phyloP scores from a whole-genome alignment of 2,329 filamentous ascomycete genomes.

The Trichophyton benhamiae region DNA sequence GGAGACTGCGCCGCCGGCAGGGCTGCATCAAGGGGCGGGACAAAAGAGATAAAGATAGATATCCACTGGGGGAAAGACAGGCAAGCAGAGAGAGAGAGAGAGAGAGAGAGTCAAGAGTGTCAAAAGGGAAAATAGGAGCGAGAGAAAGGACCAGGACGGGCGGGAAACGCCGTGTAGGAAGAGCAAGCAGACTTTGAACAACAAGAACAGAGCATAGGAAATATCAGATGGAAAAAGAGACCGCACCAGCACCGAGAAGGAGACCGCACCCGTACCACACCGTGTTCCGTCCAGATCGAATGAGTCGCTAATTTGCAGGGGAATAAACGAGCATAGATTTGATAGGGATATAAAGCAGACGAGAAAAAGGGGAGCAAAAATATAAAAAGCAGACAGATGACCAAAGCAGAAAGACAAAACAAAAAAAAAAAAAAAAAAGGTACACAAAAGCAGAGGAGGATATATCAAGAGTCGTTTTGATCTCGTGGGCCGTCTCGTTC shows the following conservation, averaged over 20 bases:
- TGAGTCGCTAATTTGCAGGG: background rate
- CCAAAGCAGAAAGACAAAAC: too few relatives aligned
- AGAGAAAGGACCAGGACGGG: background rate
- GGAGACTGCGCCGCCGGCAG: too few relatives aligned
- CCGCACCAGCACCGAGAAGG: background rate
- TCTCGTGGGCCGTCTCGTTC: slow-evolving; percentile 8
- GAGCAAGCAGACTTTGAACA: background rate
- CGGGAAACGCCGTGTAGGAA: background rate
- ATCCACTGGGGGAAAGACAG: too few relatives aligned
- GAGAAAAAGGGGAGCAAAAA: background rate
- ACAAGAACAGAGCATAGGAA: background rate
- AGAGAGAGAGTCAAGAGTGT: background rate
- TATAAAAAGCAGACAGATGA: background rate
- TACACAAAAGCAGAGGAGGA: too few relatives aligned
- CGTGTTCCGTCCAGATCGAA: background rate
- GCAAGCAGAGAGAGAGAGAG: too few relatives aligned
- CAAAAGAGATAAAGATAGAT: too few relatives aligned
- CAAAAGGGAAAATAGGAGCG: background rate
- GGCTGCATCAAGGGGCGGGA: too few relatives aligned
- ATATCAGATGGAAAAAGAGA: background rate
- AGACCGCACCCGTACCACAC: slow-evolving; percentile 3
- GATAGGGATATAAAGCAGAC: background rate
- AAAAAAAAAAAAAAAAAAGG: too few relatives aligned
- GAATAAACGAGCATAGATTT: background rate
- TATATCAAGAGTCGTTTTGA: background rate